Percentiles rank a stretch among this genome's conserved stretches.
phyloP scores from a whole-genome alignment of 371 early-diverging fungal genomes.

The Mortierella polycephala region DNA sequence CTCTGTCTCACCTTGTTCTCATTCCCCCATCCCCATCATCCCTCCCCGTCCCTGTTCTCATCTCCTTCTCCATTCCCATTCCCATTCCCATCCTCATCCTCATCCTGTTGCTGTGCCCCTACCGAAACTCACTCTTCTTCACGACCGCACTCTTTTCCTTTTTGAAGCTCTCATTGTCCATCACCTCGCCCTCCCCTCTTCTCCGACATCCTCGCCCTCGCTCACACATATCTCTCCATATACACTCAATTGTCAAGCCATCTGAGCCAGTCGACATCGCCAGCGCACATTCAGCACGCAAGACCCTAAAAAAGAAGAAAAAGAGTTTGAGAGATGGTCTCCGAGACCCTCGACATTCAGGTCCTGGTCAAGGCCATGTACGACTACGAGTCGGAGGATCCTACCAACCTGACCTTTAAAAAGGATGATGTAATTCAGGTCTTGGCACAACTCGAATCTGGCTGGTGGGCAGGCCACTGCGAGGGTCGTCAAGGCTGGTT shows the following conservation, averaged over 20 bases:
- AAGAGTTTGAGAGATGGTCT: slow-evolving; percentile 21
- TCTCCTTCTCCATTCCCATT: neutral
- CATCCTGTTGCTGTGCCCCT: neutral
- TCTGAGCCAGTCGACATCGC: too few relatives aligned
- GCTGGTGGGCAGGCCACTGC: slow-evolving; percentile 93
- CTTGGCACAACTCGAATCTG: slow-evolving; percentile 82
- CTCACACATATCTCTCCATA: neutral
- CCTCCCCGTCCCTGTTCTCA: neutral
- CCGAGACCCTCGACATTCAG: slow-evolving; percentile 42
- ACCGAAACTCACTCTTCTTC: neutral
- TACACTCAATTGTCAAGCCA: neutral
- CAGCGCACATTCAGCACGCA: neutral
- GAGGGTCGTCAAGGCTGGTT: slow-evolving; percentile 86
- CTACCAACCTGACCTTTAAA: slow-evolving; percentile 76
- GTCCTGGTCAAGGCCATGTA: slow-evolving; percentile 83
- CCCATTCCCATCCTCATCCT: neutral
- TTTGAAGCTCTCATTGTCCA: neutral
- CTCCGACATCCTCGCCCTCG: too few relatives aligned
- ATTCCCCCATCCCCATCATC: neutral
- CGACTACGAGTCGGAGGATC: slow-evolving; percentile 79
- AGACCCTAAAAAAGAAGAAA: neutral
- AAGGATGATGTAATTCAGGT: slow-evolving; percentile 88
- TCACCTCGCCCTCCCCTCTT: neutral
- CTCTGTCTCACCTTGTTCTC: neutral
- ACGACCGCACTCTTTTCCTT: neutral